Conservation (phyloP, 371 early-diverging fungal species). For the Gilbertella persicaria region DNA sequence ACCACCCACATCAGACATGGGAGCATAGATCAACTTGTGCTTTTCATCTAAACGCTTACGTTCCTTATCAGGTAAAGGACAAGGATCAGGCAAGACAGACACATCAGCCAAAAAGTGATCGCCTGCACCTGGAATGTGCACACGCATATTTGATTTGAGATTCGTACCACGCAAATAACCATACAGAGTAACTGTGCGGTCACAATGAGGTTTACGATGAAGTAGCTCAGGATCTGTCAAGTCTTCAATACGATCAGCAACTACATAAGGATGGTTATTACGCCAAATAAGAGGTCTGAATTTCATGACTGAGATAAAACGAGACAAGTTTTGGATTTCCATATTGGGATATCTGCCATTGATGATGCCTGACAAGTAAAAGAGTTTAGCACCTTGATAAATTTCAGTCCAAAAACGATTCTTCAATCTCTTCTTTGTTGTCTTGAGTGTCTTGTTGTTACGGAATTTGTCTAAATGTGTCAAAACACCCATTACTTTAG, state of each 20-base stretch:
- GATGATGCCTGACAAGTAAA: slow-evolving; percentile 94
- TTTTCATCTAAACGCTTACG: slow-evolving; percentile 88
- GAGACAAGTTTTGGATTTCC: slow-evolving; percentile 90
- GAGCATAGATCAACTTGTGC: slow-evolving; percentile 96
- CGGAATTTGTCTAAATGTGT: slow-evolving; percentile 94
- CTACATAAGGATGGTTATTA: slow-evolving; percentile 93
- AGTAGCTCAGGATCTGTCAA: slow-evolving; percentile 90
- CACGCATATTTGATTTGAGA: slow-evolving; percentile 75
- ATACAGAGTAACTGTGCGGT: slow-evolving; percentile 91
- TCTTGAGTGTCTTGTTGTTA: slow-evolving; percentile 85
- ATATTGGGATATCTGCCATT: slow-evolving; percentile 91
- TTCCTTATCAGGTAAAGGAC: slow-evolving; percentile 92
- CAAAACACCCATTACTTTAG: slow-evolving; percentile 96
- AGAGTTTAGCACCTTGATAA: slow-evolving; percentile 96
- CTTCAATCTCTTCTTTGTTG: slow-evolving; percentile 93
- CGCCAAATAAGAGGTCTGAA: slow-evolving; percentile 97
- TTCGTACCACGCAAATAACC: slow-evolving; percentile 96
- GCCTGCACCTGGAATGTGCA: slow-evolving; percentile 96
- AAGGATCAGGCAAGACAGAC: slow-evolving; percentile 85
- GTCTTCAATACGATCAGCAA: slow-evolving; percentile 96
- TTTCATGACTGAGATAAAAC: slow-evolving; percentile 98
- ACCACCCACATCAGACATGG: slow-evolving; percentile 97
- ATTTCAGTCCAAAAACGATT: slow-evolving; percentile 99
- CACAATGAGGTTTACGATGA: slow-evolving; percentile 78
- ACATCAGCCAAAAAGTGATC: slow-evolving; percentile 82